A percentile compares a stretch with the other conserved stretches of the same genome.
Conservation (phyloP, 2,329 filamentous ascomycete species). For the Venturia pyrina region DNA sequence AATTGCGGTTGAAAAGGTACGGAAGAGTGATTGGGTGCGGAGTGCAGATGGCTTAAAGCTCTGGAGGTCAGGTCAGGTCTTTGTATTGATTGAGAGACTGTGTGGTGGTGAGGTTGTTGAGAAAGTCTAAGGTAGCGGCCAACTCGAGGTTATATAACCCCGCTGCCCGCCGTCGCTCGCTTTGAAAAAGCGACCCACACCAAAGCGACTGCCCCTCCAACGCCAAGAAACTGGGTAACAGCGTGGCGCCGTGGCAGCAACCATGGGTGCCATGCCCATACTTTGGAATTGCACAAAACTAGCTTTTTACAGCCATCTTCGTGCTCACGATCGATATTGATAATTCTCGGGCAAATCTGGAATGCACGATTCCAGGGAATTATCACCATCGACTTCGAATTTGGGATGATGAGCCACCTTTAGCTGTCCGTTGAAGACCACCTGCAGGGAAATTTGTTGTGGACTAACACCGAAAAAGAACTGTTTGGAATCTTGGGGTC, state of each 20-base stretch:
- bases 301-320: too few species aligned
- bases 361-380: not conserved
- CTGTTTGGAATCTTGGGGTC: not conserved
- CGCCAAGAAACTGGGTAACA: too few species aligned
- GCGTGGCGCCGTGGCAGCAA: too few species aligned
- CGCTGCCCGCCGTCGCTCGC: not conserved
- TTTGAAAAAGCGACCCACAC: too few species aligned
- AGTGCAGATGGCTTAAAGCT: not conserved
- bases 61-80: not conserved
- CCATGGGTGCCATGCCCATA: too few species aligned
- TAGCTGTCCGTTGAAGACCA: not conserved
- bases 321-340: too few species aligned
- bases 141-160: not conserved
- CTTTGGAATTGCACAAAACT: too few species aligned
- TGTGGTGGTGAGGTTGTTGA: not conserved
- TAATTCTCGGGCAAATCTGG: too few species aligned
- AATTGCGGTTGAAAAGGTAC: not conserved
- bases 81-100: not conserved
- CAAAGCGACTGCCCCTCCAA: too few species aligned
- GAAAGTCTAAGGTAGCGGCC: not conserved
- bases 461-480: not conserved
- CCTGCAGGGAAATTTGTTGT: not conserved
- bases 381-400: not conserved
- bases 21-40: not conserved
- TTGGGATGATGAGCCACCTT: not conserved